Conservation (phyloP, 176 grass and related monocot genomes). For the Leersia perrieri region DNA sequence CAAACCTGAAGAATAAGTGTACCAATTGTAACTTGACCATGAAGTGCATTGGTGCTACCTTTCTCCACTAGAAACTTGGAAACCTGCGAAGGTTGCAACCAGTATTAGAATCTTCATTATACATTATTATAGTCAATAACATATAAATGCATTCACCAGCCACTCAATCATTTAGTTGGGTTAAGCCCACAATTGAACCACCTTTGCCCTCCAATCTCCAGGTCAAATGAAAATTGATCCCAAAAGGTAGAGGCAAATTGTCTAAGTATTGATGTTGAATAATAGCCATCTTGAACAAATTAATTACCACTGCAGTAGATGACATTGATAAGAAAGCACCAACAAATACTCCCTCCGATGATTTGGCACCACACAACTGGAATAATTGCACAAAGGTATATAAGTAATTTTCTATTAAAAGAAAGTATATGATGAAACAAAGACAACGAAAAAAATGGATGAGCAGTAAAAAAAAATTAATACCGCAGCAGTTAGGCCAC, state of each 20-base stretch:
- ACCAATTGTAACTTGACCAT: slow-evolving; percentile 98
- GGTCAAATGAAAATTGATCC: slow-evolving; percentile 2
- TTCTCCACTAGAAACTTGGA: slow-evolving; percentile 95
- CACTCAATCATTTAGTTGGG: not conserved
- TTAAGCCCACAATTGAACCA: not conserved
- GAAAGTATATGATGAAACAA: slow-evolving; percentile 20
- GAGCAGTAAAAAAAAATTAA: not conserved
- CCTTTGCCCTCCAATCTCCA: slow-evolving; percentile 8
- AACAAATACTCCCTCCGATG: slow-evolving; percentile 90
- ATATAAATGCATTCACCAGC: not conserved
- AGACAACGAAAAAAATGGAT: not conserved
- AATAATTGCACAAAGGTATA: slow-evolving; percentile 29
- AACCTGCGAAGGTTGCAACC: slow-evolving; percentile 51
- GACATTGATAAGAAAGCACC: slow-evolving; percentile 99
- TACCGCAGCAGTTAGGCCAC: slow-evolving; percentile 97
- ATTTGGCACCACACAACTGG: slow-evolving; percentile 88
- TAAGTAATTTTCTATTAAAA: slow-evolving; percentile 6
- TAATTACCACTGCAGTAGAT: slow-evolving; percentile 95
- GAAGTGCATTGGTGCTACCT: slow-evolving; percentile 79
- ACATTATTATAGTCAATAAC: not conserved
- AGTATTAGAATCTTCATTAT: slow-evolving; percentile 17
- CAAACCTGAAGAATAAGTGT: slow-evolving; percentile 87
- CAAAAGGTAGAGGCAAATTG: not conserved
- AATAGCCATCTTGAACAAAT: slow-evolving; percentile 19
- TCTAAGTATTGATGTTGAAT: not conserved